A percentile compares a stretch with the other conserved stretches of the same genome.
Evolutionary conservation across 176 grass and related monocot species (phyloP).

Genomic region (Carex cristatella): DNA sequence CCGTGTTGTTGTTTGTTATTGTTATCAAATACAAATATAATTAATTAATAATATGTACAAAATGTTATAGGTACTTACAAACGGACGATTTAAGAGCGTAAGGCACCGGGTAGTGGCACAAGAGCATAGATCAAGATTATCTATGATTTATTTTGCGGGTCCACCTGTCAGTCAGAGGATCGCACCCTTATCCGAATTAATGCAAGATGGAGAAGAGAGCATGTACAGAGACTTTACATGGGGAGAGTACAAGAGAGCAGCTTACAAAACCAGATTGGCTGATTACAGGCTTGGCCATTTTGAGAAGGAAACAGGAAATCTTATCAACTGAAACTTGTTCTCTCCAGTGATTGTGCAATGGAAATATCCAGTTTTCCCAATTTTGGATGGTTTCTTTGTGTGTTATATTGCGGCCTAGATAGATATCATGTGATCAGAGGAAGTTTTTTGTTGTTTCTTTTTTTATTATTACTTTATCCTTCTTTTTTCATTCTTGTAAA

Average conservation of each 20-base stretch:
- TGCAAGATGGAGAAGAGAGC: conserved; percentile 49
- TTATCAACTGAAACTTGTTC: neutral
- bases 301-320: conserved; percentile 10
- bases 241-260: conserved; percentile 77
- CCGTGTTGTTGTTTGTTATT: too few species aligned
- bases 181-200: conserved; percentile 54
- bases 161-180: conserved; percentile 51
- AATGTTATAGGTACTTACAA: conserved; percentile 52
- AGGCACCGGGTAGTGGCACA: conserved; percentile 63
- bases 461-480: too few species aligned
- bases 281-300: conserved; percentile 77
- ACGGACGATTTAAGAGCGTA: conserved; percentile 70
- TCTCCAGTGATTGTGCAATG: neutral
- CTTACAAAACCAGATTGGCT: conserved; percentile 59
- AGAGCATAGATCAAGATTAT: conserved; percentile 52
- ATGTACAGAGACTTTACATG: conserved; percentile 82
- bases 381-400: neutral
- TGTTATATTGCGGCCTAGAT: neutral
- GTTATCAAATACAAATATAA: too few species aligned
- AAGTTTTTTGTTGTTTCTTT: neutral
- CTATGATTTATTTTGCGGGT: conserved; percentile 83
- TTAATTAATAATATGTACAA: too few species aligned
- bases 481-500: neutral
- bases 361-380: neutral
- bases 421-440: neutral